phyloP scores from a whole-genome alignment of 805 yeast genomes.

The Zygosaccharomyces siamensis region DNA sequence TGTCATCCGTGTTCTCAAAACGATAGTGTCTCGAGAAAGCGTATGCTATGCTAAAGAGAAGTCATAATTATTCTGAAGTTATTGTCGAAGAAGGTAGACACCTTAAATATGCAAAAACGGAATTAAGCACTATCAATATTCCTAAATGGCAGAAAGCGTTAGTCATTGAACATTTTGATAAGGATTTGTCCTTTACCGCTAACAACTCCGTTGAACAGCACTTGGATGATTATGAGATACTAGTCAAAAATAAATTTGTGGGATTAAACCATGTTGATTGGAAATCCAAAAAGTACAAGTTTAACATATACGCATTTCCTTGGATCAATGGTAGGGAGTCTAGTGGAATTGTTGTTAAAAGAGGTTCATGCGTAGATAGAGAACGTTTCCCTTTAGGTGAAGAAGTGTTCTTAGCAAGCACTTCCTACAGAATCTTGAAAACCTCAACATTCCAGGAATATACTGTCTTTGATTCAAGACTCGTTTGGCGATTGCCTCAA shows the following conservation, averaged over 20 bases:
- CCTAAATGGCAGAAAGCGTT: slow-evolving; percentile 14
- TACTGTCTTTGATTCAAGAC: slow-evolving; percentile 41
- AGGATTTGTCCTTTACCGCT: slow-evolving; percentile 8
- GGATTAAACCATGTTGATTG: slow-evolving; percentile 48
- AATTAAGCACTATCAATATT: neutral
- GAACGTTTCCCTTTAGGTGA: slow-evolving; percentile 32
- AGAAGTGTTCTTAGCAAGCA: slow-evolving; percentile 42
- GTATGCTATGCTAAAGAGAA: slow-evolving; percentile 9
- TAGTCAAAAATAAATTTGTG: slow-evolving; percentile 34
- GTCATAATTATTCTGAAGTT: slow-evolving; percentile 1
- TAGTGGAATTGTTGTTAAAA: slow-evolving; percentile 38
- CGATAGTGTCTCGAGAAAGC: neutral
- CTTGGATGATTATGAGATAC: slow-evolving; percentile 28
- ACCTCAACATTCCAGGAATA: slow-evolving; percentile 47
- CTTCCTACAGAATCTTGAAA: slow-evolving; percentile 44
- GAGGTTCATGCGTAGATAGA: slow-evolving; percentile 34
- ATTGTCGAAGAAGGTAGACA: slow-evolving; percentile 7
- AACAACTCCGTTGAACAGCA: slow-evolving; percentile 14
- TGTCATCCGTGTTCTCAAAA: neutral
- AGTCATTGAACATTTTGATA: slow-evolving; percentile 14
- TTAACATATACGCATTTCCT: slow-evolving; percentile 45
- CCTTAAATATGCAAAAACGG: slow-evolving; percentile 3
- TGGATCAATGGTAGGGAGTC: slow-evolving; percentile 49
- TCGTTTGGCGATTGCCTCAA: slow-evolving; percentile 43
- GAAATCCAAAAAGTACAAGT: slow-evolving; percentile 44